Conservation (phyloP, 2,329 filamentous ascomycete species). For the Talaromyces sp. region DNA sequence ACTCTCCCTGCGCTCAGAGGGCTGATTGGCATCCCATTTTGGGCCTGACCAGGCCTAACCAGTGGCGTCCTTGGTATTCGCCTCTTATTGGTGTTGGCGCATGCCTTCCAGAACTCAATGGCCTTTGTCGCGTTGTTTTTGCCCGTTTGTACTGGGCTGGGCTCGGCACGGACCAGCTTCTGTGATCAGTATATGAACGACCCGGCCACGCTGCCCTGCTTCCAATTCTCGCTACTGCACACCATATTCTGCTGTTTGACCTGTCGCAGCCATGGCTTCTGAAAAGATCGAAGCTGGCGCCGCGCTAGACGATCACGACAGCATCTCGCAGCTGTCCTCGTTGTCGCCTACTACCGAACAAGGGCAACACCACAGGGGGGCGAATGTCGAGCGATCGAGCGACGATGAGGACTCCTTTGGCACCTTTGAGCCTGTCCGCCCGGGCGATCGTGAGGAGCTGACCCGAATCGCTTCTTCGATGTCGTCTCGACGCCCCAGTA, state of each 20-base stretch:
- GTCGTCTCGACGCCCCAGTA: conserved; percentile 11
- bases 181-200: not conserved
- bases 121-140: not conserved
- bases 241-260: not conserved
- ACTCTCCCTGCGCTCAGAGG: not conserved
- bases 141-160: not conserved
- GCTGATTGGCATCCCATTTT: not conserved
- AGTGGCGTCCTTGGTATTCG: not conserved
- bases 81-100: not conserved
- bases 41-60: not conserved
- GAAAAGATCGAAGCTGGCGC: not conserved
- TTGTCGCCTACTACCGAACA: not conserved
- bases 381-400: not conserved
- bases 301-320: not conserved
- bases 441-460: conserved; percentile 11
- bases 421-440: conserved; percentile 8
- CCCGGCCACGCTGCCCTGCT: not conserved
- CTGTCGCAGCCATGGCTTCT: conserved; percentile 3
- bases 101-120: not conserved
- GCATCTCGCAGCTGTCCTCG: not conserved
- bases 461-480: conserved; percentile 7
- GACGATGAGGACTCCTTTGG: conserved; percentile 6
- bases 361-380: not conserved
- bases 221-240: not conserved
- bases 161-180: not conserved